Conservation (phyloP, 495 filamentous ascomycete species). For the Alectoria sarmentosa region DNA sequence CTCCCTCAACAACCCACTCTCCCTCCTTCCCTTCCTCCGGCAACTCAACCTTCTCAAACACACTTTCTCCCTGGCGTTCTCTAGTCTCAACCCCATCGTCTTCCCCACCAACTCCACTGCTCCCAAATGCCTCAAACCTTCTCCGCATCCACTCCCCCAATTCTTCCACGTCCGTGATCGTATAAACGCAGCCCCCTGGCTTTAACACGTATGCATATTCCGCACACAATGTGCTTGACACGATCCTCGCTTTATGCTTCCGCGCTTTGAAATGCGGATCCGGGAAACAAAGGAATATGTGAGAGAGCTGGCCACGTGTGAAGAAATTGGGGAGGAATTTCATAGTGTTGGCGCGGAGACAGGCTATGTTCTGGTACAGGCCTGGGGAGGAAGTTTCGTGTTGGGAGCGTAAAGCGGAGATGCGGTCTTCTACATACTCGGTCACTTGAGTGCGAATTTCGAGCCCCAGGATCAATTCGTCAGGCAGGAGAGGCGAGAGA, state of each 20-base stretch:
- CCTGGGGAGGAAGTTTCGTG: constrained; percentile 32
- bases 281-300: constrained; percentile 96
- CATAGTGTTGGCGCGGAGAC: constrained; percentile 90
- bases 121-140: constrained; percentile 70
- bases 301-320: constrained; percentile 60
- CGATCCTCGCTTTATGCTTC: constrained; percentile 94
- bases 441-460: constrained; percentile 88
- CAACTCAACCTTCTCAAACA: constrained; percentile 50
- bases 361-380: constrained; percentile 77
- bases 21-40: constrained; percentile 17
- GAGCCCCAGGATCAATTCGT: constrained; percentile 81
- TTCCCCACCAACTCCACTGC: constrained; percentile 36
- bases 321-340: constrained; percentile 98
- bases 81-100: constrained; percentile 22
- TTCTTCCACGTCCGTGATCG: constrained; percentile 95
- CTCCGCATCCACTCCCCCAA: constrained; percentile 86
- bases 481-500: constrained; percentile 70
- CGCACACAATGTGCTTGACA: constrained; percentile 76
- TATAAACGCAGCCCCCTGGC: constrained; percentile 83
- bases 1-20: constrained; percentile 27
- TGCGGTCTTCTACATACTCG: constrained; percentile 79
- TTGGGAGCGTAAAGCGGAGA: constrained; percentile 69
- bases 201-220: constrained; percentile 88
- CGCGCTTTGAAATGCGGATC: constrained; percentile 97
- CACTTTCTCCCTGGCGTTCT: constrained; percentile 59